A percentile compares a stretch with the other conserved stretches of the same genome.
Conservation (phyloP, 441 rosid genomes). For the Populus hybrid region DNA sequence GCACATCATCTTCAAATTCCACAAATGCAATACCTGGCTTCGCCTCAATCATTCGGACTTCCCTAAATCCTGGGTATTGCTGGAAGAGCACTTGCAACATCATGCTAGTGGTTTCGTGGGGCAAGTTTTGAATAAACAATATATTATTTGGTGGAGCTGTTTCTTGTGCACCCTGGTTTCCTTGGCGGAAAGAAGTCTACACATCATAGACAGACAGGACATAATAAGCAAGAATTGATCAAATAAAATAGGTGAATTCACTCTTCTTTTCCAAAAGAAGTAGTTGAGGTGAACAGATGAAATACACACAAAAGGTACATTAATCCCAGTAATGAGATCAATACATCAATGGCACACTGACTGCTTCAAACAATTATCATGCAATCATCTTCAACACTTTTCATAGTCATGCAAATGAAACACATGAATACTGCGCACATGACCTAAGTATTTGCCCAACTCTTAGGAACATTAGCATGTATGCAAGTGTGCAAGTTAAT, state of each 20-base stretch:
- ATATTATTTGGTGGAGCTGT: constrained; percentile 73
- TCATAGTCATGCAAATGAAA: not conserved
- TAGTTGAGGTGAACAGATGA: not conserved
- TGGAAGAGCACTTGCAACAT: constrained; percentile 83
- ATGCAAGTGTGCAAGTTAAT: not conserved
- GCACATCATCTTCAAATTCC: constrained; percentile 86
- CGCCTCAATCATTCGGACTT: constrained; percentile 87
- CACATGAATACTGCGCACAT: not conserved
- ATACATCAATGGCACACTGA: not conserved
- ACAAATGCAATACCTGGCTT: constrained; percentile 95
- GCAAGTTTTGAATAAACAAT: constrained; percentile 88
- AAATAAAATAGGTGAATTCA: not conserved
- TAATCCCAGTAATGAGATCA: not conserved
- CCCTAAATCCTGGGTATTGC: constrained; percentile 87
- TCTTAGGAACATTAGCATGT: not conserved
- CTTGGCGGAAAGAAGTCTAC: constrained; percentile 56
- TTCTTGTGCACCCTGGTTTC: constrained; percentile 45
- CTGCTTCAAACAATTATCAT: not conserved
- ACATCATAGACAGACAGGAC: constrained; percentile 4
- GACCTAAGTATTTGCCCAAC: not conserved
- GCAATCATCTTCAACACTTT: not conserved
- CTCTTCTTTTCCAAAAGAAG: not conserved
- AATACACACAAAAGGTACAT: not conserved
- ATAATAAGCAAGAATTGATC: constrained; percentile 1
- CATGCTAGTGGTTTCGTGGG: constrained; percentile 72